phyloP scores from a whole-genome alignment of 345 rosid genomes.

The Jatropha curcas region DNA sequence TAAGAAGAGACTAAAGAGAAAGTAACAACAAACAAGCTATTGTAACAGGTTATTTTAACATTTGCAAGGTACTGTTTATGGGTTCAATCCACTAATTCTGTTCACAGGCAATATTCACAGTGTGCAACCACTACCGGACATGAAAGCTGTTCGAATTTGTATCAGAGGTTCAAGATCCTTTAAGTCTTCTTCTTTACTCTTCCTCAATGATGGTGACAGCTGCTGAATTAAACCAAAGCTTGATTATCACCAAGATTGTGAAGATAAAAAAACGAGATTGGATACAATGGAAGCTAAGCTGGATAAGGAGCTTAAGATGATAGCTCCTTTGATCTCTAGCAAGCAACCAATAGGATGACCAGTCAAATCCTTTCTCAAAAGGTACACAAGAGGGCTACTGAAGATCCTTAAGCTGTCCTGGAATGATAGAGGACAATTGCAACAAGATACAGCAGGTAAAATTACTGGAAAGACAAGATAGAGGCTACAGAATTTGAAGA shows the following conservation, averaged over 20 bases:
- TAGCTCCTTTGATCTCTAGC: no score
- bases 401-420: no score
- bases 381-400: no score
- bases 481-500: no score
- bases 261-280: background rate
- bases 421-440: no score
- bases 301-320: background rate
- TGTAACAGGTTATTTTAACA: constrained; percentile 1
- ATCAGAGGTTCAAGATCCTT: background rate
- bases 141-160: background rate
- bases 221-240: background rate
- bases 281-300: background rate
- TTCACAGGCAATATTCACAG: background rate
- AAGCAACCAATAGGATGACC: no score
- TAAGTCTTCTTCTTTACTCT: no score
- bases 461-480: no score
- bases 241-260: background rate
- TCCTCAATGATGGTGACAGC: background rate
- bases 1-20: constrained; percentile 2
- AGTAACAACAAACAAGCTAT: background rate
- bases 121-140: background rate
- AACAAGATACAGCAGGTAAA: no score
- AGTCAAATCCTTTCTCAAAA: no score
- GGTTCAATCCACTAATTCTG: no score
- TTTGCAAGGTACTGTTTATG: no score